Percentiles rank a stretch among this genome's conserved stretches.
Conservation (phyloP, 129 eudicot genomes). For the Helianthus annuus region HanXRQr2.0-SUNRISE NC_035442.2:139240497-139240996, state of each 20-base stretch:
- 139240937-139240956: slow-evolving; percentile 81
- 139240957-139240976: slow-evolving; percentile 78
- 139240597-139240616: slow-evolving; percentile 62
- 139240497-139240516: slow-evolving; percentile 66
- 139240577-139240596: slow-evolving; percentile 64
- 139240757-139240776: slow-evolving; percentile 83
- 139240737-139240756: slow-evolving; percentile 49
- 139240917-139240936: slow-evolving; percentile 73
- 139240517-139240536: slow-evolving; percentile 74
- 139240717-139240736: slow-evolving; percentile 54
- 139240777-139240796: slow-evolving; percentile 85
- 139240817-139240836: slow-evolving; percentile 72
- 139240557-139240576: slow-evolving; percentile 83
- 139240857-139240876: slow-evolving; percentile 72
- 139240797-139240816: slow-evolving; percentile 70
- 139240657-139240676: slow-evolving; percentile 69
- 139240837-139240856: slow-evolving; percentile 79
- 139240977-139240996: slow-evolving; percentile 85
- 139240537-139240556: slow-evolving; percentile 71
- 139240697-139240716: slow-evolving; percentile 72
- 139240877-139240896: slow-evolving; percentile 61
- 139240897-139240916: slow-evolving; percentile 94
- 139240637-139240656: slow-evolving; percentile 78
- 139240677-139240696: slow-evolving; percentile 89
- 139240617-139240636: slow-evolving; percentile 70